Conservation (phyloP, 1,139 yeast genomes). For the Yamadazyma sp. region DNA sequence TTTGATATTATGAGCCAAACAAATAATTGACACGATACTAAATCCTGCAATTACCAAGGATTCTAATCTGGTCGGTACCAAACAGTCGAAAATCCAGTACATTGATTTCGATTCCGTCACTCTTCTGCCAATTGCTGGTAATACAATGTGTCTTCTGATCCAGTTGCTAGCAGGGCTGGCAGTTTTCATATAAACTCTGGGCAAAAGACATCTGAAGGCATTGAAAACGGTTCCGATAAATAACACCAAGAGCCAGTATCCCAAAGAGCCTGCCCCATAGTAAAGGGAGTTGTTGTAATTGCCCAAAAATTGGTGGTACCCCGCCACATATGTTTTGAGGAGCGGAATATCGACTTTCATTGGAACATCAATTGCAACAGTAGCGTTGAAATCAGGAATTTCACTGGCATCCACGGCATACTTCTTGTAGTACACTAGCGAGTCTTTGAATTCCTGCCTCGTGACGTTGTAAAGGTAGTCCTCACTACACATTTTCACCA, state of each 20-base stretch:
- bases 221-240: constrained; percentile 40
- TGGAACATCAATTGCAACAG: constrained; percentile 23
- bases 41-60: constrained; percentile 34
- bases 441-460: constrained; percentile 16
- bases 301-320: constrained; percentile 31
- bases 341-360: constrained; percentile 18
- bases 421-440: constrained; percentile 18
- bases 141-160: constrained; percentile 28
- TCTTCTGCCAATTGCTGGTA: constrained; percentile 31
- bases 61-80: constrained; percentile 32
- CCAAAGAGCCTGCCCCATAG: constrained; percentile 49
- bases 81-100: constrained; percentile 20
- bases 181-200: constrained; percentile 21
- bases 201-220: constrained; percentile 35
- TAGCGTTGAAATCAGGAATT: constrained; percentile 22
- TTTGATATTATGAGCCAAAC: constrained; percentile 22
- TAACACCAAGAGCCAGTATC: constrained; percentile 50
- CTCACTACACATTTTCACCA: constrained; percentile 12
- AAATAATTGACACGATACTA: constrained; percentile 42
- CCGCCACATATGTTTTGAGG: constrained; percentile 15
- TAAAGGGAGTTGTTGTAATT: constrained; percentile 41
- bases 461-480: constrained; percentile 16
- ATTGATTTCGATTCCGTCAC: constrained; percentile 24
- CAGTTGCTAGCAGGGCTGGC: constrained; percentile 24
- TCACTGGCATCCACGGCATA: constrained; percentile 20